These are phyloP conservation scores for Usnea hakonensis DNA, from an alignment of 495 filamentous ascomycete genomes.

Conservation along the genomic window DNA sequence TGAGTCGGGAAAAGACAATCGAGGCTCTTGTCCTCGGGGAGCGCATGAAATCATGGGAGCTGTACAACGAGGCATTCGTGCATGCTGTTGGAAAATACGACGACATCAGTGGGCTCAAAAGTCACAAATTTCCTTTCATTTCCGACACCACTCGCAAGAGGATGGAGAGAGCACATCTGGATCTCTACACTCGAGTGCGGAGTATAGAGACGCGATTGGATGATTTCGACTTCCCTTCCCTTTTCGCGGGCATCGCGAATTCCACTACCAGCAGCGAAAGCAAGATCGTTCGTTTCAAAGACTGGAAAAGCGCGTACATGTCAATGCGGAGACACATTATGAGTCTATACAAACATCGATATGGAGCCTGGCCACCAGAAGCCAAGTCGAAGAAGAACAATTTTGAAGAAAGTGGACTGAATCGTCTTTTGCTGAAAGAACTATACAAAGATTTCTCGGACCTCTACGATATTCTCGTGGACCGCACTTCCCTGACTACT, in stretches of 20 bases:
- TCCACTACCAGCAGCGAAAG: conserved; percentile 65
- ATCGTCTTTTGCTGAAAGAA: conserved; percentile 70
- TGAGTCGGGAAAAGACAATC: conserved; percentile 81
- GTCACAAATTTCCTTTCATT: conserved; percentile 60
- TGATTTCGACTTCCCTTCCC: conserved; percentile 81
- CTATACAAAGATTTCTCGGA: conserved; percentile 79
- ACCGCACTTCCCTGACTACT: conserved; percentile 53
- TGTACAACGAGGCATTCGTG: conserved; percentile 87
- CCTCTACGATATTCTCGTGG: conserved; percentile 83
- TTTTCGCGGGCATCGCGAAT: conserved; percentile 83
- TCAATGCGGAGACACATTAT: conserved; percentile 68
- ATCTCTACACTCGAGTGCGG: conserved; percentile 60
- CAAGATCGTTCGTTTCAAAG: conserved; percentile 71
- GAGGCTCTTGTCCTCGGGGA: conserved; percentile 85
- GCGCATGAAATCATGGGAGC: conserved; percentile 65
- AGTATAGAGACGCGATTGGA: conserved; percentile 61
- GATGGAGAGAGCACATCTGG: conserved; percentile 71
- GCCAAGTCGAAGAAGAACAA: conserved; percentile 86
- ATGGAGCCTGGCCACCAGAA: conserved; percentile 92
- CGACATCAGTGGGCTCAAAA: conserved; percentile 57
- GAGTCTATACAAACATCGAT: conserved; percentile 68
- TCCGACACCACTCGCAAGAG: conserved; percentile 64
- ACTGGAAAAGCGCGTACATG: conserved; percentile 67
- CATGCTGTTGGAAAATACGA: conserved; percentile 90
- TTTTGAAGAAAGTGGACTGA: conserved; percentile 77